A percentile compares a stretch with the other conserved stretches of the same genome.
Evolutionary conservation across 179 eudicot species (phyloP).

Genomic region (Vitellaria paradoxa): DNA sequence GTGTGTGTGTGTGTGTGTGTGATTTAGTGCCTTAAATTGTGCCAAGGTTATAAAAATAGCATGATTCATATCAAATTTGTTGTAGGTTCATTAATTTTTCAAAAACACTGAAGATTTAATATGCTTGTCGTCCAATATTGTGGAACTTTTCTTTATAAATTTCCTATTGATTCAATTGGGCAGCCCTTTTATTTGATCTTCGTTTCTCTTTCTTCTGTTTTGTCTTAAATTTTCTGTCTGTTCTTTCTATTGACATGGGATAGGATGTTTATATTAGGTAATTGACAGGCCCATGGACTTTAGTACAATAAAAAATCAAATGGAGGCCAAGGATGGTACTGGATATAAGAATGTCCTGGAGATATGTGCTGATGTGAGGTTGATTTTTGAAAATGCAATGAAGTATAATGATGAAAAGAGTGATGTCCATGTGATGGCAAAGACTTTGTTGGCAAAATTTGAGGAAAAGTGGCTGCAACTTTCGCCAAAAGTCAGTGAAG

Average conservation of each 20-base stretch:
- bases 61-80: neutral
- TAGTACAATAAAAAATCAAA: slow-evolving; percentile 74
- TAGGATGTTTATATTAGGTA: slow-evolving; percentile 43
- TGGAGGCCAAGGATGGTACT: slow-evolving; percentile 80
- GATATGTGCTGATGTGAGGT: slow-evolving; percentile 71
- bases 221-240: neutral
- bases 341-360: slow-evolving; percentile 82
- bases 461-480: slow-evolving; percentile 85
- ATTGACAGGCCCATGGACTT: slow-evolving; percentile 94
- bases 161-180: neutral
- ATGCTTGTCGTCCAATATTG: neutral
- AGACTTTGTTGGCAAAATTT: slow-evolving; percentile 61
- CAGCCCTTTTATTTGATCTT: neutral
- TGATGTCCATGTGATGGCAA: slow-evolving; percentile 73
- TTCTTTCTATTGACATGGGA: slow-evolving; percentile 18
- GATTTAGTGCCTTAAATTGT: too few relatives aligned
- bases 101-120: neutral
- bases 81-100: neutral
- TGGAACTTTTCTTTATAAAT: neutral
- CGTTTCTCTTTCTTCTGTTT: neutral
- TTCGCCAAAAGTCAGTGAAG: slow-evolving; percentile 78
- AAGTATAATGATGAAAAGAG: slow-evolving; percentile 80
- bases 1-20: too few relatives aligned
- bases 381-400: slow-evolving; percentile 84
- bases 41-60: neutral